Conservation (phyloP, 2,329 filamentous ascomycete species). For the Aspergillus unguis region DNA sequence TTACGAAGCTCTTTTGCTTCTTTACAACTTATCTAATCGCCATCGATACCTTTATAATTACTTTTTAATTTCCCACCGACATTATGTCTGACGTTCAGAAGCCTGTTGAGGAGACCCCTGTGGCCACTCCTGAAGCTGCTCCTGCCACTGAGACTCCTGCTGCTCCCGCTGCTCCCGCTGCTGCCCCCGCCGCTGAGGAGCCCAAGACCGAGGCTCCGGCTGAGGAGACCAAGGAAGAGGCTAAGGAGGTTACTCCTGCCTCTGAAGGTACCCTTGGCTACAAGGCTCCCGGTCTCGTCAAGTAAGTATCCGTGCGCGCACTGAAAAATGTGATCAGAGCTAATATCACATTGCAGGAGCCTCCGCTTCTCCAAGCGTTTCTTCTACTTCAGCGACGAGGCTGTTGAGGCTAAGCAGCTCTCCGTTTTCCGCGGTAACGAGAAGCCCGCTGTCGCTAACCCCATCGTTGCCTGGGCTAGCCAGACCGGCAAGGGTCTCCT, state of each 20-base stretch:
- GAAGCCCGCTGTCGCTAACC: conserved; percentile 76
- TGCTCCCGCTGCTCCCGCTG: conserved; percentile 27
- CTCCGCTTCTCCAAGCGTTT: conserved; percentile 88
- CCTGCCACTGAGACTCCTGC: conserved; percentile 37
- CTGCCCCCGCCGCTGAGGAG: conserved; percentile 31
- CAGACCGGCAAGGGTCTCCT: conserved; percentile 94
- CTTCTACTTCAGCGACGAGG: conserved; percentile 79
- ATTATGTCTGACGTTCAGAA: conserved; percentile 74
- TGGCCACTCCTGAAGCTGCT: conserved; percentile 38
- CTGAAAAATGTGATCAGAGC: not conserved
- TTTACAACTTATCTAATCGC: conserved; percentile 17
- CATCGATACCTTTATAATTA: conserved; percentile 20
- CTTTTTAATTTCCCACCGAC: conserved; percentile 25
- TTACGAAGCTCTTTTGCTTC: conserved; percentile 21
- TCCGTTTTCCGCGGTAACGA: conserved; percentile 77
- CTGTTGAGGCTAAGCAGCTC: conserved; percentile 71
- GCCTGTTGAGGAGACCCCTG: conserved; percentile 60
- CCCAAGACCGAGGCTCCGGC: conserved; percentile 35
- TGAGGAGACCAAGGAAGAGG: conserved; percentile 38
- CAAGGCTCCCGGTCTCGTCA: conserved; percentile 85
- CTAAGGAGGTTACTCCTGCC: conserved; percentile 58
- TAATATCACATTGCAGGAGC: conserved; percentile 55
- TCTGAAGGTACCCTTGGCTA: conserved; percentile 83
- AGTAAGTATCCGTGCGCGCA: conserved; percentile 57
- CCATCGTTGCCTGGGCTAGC: conserved; percentile 81